Evolutionary conservation across 2,329 filamentous ascomycete genomes (phyloP), one percentile per base, ranked within the genome.

Genomic region (Zopfia rhizophila): DNA sequence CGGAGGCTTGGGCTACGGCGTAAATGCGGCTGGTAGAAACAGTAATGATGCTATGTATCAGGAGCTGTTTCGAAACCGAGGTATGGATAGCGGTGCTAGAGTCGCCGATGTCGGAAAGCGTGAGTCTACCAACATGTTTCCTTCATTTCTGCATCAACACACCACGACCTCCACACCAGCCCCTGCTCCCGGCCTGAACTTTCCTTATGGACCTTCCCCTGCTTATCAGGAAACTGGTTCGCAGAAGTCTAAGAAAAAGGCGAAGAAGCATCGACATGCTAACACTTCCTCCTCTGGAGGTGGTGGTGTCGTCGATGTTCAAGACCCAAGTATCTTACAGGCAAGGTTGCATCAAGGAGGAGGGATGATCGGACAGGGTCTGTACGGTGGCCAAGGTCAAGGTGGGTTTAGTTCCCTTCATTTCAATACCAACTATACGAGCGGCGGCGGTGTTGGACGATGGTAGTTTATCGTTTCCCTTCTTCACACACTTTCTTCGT

Each of bases 201-300:
- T 90, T 84, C 90, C 94, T 82, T 95, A 95, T 82, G 90, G 89
- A 79, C 82, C 86, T 73, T 88, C 89, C 80, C 80, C 88, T 81
- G 84, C 85, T 78, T 91, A 90, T 80, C 89, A 92, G 86, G 91
- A 96, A 75, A 87, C 88, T 80, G 89, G 89, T 80, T 76, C 78
- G 73, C 88, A 90, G 80, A 95, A 96, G 87, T 91, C 95, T 85
- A 96, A 96, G 88, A 97, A 96, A 86, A 96, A 96, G 91, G 91
- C 91, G 82, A 97, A 96, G 87, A 97, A 97, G 91, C 93, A 97
- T 84, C 95, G 92, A 87, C 92, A 97, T 88, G 93, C 91, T 94
- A 96, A 97, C 91, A 97, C 93, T 93, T 96, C 92, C 90, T 97
- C 93, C 87, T 96, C 91, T 86, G 89, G 89, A 82, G 92, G 91